These are phyloP conservation scores for Cordyceps cicadae DNA, from an alignment of 2,329 filamentous ascomycete species.

Conservation along the genomic window DNA sequence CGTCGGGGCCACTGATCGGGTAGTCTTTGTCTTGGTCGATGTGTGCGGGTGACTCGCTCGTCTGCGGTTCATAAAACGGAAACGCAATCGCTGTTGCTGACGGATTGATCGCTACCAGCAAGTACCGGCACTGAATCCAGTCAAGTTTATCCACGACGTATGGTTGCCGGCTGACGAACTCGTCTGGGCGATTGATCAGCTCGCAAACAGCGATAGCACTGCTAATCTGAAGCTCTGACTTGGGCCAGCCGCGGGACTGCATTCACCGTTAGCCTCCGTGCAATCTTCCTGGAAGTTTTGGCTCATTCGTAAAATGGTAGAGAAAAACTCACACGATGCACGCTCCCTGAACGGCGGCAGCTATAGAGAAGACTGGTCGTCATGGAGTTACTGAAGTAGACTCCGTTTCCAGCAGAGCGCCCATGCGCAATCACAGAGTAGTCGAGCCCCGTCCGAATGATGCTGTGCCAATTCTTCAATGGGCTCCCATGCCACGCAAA, in stretches of 20 bases:
- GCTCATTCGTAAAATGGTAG: no score
- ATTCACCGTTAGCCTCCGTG: background rate
- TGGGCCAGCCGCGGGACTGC: slow-evolving; percentile 46
- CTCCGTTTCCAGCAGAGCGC: slow-evolving; percentile 66
- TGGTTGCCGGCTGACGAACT: slow-evolving; percentile 49
- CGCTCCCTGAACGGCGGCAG: background rate
- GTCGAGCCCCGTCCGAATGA: slow-evolving; percentile 73
- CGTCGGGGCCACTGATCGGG: background rate
- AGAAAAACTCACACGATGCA: background rate
- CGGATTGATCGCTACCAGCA: slow-evolving; percentile 47
- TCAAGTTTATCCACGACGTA: slow-evolving; percentile 68
- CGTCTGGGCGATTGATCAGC: slow-evolving; percentile 62
- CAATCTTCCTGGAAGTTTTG: no score
- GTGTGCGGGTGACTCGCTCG: slow-evolving; percentile 13
- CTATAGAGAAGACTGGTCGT: slow-evolving; percentile 47
- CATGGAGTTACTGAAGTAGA: slow-evolving; percentile 65
- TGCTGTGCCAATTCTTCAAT: slow-evolving; percentile 78
- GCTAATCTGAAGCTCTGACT: slow-evolving; percentile 53
- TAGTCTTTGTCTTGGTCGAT: slow-evolving; percentile 20
- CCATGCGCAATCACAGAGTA: slow-evolving; percentile 57
- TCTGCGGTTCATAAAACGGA: slow-evolving; percentile 12
- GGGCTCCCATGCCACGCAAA: slow-evolving; percentile 83
- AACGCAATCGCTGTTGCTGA: slow-evolving; percentile 2
- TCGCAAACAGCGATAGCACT: slow-evolving; percentile 70
- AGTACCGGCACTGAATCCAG: slow-evolving; percentile 85